Evolutionary conservation across 805 yeast species (phyloP), one percentile per base, ranked within the genome.

Genomic region (Starmerella apicola): DNA sequence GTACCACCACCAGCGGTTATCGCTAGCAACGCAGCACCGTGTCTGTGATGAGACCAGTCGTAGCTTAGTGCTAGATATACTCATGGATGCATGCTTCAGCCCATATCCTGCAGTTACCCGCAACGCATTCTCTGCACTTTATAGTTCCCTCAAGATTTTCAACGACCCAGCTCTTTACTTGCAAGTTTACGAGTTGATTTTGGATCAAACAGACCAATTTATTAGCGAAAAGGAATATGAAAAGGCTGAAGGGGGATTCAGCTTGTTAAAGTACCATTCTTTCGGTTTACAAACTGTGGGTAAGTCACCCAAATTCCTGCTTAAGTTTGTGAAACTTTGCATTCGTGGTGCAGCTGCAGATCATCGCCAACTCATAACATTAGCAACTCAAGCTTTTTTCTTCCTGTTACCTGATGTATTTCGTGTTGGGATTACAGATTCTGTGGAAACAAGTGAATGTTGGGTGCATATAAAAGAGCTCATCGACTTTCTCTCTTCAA

Each of bases 1-100:
- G 13, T 80, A 75, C 46, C 95, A 86, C 49, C 72, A 74, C 56
- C 76, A 80, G 49, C 71, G 97, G 49, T 72, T 79, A 20, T 64
- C 74, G 1, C 66, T 81, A 27, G 82, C 78, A 51, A 63, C 76
- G 5, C 81, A 82, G 51, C 71, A 83, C 0, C 70, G 67, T 8
- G 95, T 85, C 46, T 70, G 66, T 39, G 31, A 19, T 15, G n/a
- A 15, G 3, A 15, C 25, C 16, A 30, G 32, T 10, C 17, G 15
- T 1, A 39, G 64, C 2, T 59, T 91, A 28, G 57, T 91, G 29
- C 67, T 65, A 36, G 93, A 84, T 55, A 63, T 86, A 7, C 73
- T 81, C 12, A 57, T 62, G 10, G 56, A 81, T 18, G 67, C 86
- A 0, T 46, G 50, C 27, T 68, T 80, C 7, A 81, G 95, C 0